Evolutionary conservation across 2,329 filamentous ascomycete genomes (phyloP).

Genomic region (Trichoderma brevicompactum): DNA sequence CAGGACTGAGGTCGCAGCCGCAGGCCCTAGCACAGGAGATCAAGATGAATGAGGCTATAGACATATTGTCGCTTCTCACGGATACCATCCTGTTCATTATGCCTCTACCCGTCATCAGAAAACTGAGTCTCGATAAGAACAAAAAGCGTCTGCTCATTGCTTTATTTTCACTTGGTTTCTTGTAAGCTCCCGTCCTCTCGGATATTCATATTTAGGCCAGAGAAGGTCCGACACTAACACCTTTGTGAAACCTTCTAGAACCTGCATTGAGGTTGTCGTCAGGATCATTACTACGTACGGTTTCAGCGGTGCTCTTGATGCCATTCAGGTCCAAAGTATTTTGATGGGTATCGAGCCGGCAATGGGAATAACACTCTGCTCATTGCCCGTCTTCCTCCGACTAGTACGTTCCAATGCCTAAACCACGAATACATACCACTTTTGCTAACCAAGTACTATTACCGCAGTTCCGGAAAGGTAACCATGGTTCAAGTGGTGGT

Average conservation of each 20-base stretch:
- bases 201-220: not conserved
- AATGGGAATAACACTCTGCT: conserved; percentile 24
- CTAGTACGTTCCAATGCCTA: not conserved
- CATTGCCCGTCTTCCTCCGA: conserved; percentile 13
- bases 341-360: conserved; percentile 24
- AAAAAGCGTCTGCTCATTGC: conserved; percentile 20
- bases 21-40: not conserved
- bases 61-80: conserved; percentile 21
- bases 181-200: not conserved
- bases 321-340: conserved; percentile 12
- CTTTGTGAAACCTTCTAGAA: not conserved
- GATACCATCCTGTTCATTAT: conserved; percentile 17
- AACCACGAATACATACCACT: too few species aligned
- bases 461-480: conserved; percentile 12
- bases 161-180: conserved; percentile 18
- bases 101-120: conserved; percentile 21
- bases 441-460: not conserved
- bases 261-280: conserved; percentile 19
- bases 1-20: conserved; percentile 9
- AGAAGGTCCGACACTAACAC: not conserved
- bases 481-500: not conserved
- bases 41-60: conserved; percentile 22
- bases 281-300: conserved; percentile 22
- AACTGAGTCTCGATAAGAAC: conserved; percentile 11
- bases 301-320: conserved; percentile 4